A percentile compares a stretch with the other conserved stretches of the same genome.
phyloP scores from a whole-genome alignment of 192 early-diverging fungal genomes.

The Backusella parvicylindrica region DNA sequence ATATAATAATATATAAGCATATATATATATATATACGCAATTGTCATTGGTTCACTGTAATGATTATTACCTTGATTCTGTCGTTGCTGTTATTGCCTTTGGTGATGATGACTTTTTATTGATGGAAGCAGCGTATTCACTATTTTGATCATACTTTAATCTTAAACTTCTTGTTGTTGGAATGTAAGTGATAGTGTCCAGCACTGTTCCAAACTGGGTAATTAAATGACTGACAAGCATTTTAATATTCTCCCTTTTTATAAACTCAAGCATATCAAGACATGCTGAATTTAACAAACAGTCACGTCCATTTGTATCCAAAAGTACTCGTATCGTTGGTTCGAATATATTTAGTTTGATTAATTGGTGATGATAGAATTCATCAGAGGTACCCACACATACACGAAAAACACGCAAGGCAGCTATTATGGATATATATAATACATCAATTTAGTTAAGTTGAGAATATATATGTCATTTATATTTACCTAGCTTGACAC shows the following conservation, averaged over 20 bases:
- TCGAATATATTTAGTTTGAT: constrained; percentile 72
- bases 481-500: constrained; percentile 65
- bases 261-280: constrained; percentile 83
- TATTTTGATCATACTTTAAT: constrained; percentile 58
- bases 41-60: too few species aligned
- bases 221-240: constrained; percentile 70
- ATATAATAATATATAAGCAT: neutral
- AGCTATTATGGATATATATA: constrained; percentile 40
- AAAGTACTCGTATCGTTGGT: constrained; percentile 59
- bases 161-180: constrained; percentile 57
- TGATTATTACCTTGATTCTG: constrained; percentile 34
- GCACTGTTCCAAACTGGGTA: constrained; percentile 48
- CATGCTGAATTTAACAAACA: constrained; percentile 90
- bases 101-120: constrained; percentile 13
- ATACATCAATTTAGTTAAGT: neutral
- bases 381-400: constrained; percentile 77
- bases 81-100: neutral
- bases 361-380: constrained; percentile 78
- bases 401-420: constrained; percentile 77
- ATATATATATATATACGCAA: too few species aligned
- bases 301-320: constrained; percentile 62
- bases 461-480: neutral
- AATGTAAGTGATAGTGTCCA: constrained; percentile 63
- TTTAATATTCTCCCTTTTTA: constrained; percentile 70
- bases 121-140: constrained; percentile 41